Evolutionary conservation across 306 rosid genomes (phyloP), one percentile per base, ranked within the genome.

Genomic region (Dalbergia cultrata): DNA sequence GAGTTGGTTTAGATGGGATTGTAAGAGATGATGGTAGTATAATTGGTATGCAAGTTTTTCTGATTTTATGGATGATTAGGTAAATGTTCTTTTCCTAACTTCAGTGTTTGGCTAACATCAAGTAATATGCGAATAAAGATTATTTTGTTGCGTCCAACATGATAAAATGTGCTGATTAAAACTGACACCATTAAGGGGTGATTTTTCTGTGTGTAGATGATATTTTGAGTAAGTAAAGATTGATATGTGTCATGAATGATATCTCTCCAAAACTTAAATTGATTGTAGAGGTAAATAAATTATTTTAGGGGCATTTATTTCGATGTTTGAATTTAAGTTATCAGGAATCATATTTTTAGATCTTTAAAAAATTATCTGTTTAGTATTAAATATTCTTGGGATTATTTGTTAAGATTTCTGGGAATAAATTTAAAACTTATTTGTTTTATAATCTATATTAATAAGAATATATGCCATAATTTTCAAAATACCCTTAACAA

Each of bases 11-110:
- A 5, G 39, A 52, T 77, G 34, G 34, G 13, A 66, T 77, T 50
- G 13, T 62, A 77, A 66, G 74, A 41, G 11, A 22, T 19, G 26
- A 16, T 50, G 49, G 12, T 63, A 67, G 59, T n/a, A 26, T 14
- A 26, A 2, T 26, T 26, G 31, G 26, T 44, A 22, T 34, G 7
- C 47, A 50, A 12, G 22, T 64, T 21, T 69, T 5, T 68, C 73
- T 76, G 14, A 19, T 10, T 12, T 37, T 37, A 17, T 76, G n/a
- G 8, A 11, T 43, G 41, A 54, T 67, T 67, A 58, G 70, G 53
- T 62, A 31, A 79, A 44, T 53, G 70, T 80, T 80, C 39, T 41
- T 3, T 64, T 3, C 54, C 67, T 54, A 72, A 80, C 17, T 47
- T 41, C 2, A 33, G 21, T 7, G 59, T 16, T 78, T 67, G 49